Evolutionary conservation across 163 green algal genomes (phyloP).

Genomic region (Scenedesmus sp.): DNA sequence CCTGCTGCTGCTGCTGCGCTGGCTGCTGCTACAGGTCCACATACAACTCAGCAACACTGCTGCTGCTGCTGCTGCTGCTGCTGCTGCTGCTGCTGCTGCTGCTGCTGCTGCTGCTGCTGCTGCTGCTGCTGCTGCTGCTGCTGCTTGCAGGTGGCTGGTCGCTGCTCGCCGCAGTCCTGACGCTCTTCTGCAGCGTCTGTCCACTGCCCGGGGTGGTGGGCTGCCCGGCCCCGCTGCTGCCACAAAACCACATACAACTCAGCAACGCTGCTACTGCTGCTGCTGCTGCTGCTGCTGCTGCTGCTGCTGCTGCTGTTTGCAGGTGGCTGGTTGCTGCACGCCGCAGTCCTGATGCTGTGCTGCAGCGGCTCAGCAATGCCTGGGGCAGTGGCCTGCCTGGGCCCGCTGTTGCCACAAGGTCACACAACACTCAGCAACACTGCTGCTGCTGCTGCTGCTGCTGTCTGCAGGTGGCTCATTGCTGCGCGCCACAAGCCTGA

Average conservation of each 20-base stretch:
- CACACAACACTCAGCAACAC: too few relatives aligned
- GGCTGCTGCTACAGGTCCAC: too few relatives aligned
- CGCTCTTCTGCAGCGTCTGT: background rate
- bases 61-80: background rate
- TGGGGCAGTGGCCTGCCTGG: conserved; percentile 5
- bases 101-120: background rate
- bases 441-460: too few relatives aligned
- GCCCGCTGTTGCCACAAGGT: background rate
- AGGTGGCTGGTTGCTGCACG: background rate
- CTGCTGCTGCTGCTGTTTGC: background rate
- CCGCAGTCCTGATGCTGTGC: background rate
- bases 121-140: background rate
- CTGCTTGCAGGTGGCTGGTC: background rate
- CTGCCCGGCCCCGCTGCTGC: conserved; percentile 28
- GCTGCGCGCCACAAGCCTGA: too few relatives aligned
- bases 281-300: background rate
- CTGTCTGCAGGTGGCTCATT: too few relatives aligned
- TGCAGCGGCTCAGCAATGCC: background rate
- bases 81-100: background rate
- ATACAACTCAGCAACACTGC: background rate
- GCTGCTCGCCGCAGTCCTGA: background rate
- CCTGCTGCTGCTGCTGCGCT: too few relatives aligned
- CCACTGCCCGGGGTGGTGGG: background rate
- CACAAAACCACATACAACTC: too few relatives aligned
- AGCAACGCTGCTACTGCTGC: too few relatives aligned